Base-by-base conservation (phyloP, 2,329 filamentous ascomycete genomes). In the Penicillium sp. region DNA sequence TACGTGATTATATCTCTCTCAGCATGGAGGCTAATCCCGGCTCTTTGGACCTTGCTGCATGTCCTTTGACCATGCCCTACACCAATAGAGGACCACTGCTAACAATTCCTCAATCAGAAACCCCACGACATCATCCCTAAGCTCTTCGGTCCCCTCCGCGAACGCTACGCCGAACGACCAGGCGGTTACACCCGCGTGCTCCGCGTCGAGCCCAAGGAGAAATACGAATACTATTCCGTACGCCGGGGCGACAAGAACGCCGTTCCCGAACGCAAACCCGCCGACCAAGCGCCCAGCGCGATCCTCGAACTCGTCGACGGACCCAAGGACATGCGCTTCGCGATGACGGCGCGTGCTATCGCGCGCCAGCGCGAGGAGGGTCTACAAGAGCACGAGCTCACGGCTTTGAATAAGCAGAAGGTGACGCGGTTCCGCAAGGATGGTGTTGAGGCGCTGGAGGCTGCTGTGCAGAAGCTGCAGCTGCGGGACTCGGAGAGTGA, bases 231-330 rank as follows among this genome's bases (percentile, higher is more conserved):
- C 56, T 68, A 60, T 56, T 62, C 58, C 36, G 50, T 59, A 4
- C 57, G 57, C 40, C 62, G 61, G 40, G 60, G 64, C 16, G 61
- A 60, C 55, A 66, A 62, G 52, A 50, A 50, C 10, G 62, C 64
- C 24, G 50, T 44, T 2, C 56, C 58, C 6, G 62, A 61, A 31
- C 66, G 60, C 54, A 68, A 68, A 49, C 66, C 66, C 2, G 84
- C 85, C 70, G 94, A 98, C 76, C 92, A 97, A 79, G 94, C 91
- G 9, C 86, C 88, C 63, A 93, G 89, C 36, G 94, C 95, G 22
- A 93, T 99, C 64, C 87, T 99, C 50, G 92, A 98, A 78, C 85
- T 99, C 35, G 93, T 99, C 61, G 95, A 99, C 77, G 93, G 94
- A 37, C 92, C 92, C 36, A 90, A 89, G 74, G 95, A 99, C 77